These are phyloP conservation scores for Deinandra increscens DNA, from an alignment of 129 eudicot genomes.

Conservation along the genomic window DNA sequence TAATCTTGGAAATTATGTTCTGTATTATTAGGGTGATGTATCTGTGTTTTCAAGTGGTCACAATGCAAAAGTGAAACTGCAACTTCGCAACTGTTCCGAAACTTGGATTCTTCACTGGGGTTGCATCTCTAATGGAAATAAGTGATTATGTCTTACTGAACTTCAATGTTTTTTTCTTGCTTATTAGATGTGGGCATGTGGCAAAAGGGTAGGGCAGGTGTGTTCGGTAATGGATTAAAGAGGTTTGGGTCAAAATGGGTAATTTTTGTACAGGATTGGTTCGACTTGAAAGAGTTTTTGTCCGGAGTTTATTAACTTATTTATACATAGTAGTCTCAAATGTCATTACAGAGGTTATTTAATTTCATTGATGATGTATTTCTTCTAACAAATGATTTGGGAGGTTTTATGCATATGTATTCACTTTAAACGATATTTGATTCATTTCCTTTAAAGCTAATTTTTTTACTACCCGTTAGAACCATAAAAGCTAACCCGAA, in stretches of 20 bases:
- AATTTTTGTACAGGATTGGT: neutral
- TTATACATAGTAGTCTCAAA: neutral
- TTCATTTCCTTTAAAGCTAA: neutral
- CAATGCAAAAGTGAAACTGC: conserved; percentile 47
- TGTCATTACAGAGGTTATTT: neutral
- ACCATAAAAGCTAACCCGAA: neutral
- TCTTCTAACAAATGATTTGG: neutral
- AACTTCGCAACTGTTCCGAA: conserved; percentile 41
- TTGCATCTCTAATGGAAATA: conserved; percentile 45
- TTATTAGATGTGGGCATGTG: conserved; percentile 10
- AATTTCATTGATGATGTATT: neutral
- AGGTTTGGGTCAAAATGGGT: neutral
- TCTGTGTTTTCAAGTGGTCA: conserved; percentile 35
- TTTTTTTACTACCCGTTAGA: neutral
- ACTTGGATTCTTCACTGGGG: conserved; percentile 61
- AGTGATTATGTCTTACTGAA: conserved; percentile 24
- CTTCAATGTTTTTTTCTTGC: conserved; percentile 6
- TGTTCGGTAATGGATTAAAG: conserved; percentile 1
- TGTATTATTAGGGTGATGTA: conserved; percentile 38
- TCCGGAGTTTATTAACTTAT: neutral
- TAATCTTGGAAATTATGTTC: conserved; percentile 16
- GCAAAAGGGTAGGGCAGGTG: neutral
- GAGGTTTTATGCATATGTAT: neutral
- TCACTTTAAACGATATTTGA: neutral
- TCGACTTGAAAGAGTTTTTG: neutral